Evolutionary conservation across 495 filamentous ascomycete species (phyloP), one percentile per base, ranked within the genome.

Genomic region (Saxophila tyrrhenica): DNA sequence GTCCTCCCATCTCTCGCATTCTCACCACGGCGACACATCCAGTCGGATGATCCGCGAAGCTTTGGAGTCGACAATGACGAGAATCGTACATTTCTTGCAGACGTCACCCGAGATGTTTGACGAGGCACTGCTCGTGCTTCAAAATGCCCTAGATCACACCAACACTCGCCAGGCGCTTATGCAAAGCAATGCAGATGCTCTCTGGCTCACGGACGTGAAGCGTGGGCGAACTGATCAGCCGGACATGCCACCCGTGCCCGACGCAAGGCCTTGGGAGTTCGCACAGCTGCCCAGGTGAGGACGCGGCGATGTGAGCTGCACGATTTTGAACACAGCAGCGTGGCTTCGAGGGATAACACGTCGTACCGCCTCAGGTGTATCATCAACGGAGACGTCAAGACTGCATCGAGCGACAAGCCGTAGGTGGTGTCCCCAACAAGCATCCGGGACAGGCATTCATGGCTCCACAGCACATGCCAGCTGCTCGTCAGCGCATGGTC

Each of bases 61-160:
- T 1, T 66, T 79, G 16, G 63, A 81, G 29, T 64, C 58, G 38
- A 67, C 86, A 22, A 51, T 89, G 10, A 65, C 72, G 15, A 67
- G 68, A 0, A 64, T 87, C 15, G 69, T 81, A 11, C 65, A 66
- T 24, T 72, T 76, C 63, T 83, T 88, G 20, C 64, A 70, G 22
- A 56, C 89, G 1, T 72, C 74, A 20, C 78, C 82, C 44, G 76
- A 78, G 21, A 72, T 83, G 60, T 82, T 87, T 63, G 85, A 89
- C 65, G 79, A 86, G 44, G 72, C 84, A 2, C 67, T 87, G 48
- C 74, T 75, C 42, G 63, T 85, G 55, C 65, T 88, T 25, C 75
- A 66, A 10, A 77, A 74, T 2, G 67, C 71, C 47, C 50, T 83
- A n/a, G 65, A 62, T 24, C 67, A 73, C 50, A 46, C 52, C n/a